Conservation (phyloP, 345 rosid species). For the Triadica sebifera region DNA sequence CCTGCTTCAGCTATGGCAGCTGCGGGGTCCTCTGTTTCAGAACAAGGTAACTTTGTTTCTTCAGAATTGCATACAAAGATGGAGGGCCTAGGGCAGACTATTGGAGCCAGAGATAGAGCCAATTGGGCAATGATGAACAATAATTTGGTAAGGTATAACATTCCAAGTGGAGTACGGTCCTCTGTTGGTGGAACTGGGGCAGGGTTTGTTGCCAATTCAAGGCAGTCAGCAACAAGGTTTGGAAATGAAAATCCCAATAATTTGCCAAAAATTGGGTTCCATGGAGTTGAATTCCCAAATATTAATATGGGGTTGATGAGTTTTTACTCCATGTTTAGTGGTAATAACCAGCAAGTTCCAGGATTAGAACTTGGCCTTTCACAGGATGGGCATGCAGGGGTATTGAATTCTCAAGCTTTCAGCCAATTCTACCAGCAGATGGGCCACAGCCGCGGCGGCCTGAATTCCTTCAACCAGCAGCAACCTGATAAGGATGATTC, state of each 20-base stretch:
- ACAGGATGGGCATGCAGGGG: conserved; percentile 18
- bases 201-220: conserved; percentile 36
- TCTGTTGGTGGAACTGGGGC: conserved; percentile 40
- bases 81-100: conserved; percentile 38
- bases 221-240: conserved; percentile 15
- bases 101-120: conserved; percentile 54
- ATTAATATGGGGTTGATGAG: conserved; percentile 34
- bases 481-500: conserved; percentile 25
- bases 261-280: conserved; percentile 23
- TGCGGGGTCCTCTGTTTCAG: conserved; percentile 52
- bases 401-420: conserved; percentile 37
- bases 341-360: conserved; percentile 20
- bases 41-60: conserved; percentile 33
- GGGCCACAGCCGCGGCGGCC: conserved; percentile 20
- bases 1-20: conserved; percentile 88
- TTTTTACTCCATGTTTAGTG: conserved; percentile 33
- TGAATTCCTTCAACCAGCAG: conserved; percentile 21
- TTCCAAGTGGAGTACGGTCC: conserved; percentile 38
- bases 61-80: conserved; percentile 43
- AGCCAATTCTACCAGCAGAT: conserved; percentile 35
- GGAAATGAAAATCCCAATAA: conserved; percentile 13
- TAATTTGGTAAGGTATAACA: conserved; percentile 44
- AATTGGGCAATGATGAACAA: conserved; percentile 55
- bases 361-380: conserved; percentile 37
- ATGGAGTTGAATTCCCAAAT: conserved; percentile 29